Evolutionary conservation across 768 basidiomycete species (phyloP).

Genomic region (Trametes villosa): DNA sequence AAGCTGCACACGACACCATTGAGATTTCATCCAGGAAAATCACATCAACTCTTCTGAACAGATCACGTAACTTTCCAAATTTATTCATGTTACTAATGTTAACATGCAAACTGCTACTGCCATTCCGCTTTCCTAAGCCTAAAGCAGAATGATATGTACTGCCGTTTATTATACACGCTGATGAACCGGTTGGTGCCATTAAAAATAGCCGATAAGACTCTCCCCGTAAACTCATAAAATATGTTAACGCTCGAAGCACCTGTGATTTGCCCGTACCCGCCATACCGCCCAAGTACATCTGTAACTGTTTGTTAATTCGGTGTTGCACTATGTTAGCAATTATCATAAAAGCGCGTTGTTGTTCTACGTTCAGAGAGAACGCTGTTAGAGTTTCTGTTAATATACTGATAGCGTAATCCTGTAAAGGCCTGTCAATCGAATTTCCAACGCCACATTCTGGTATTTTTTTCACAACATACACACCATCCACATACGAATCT

Average conservation of each 20-base stretch:
- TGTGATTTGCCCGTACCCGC: background rate
- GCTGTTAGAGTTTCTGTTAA: background rate
- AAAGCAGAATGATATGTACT: background rate
- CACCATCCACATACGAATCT: no score
- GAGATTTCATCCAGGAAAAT: background rate
- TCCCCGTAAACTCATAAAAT: no score
- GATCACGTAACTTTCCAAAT: background rate
- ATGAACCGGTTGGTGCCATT: slow-evolving; percentile 24
- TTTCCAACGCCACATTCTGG: no score
- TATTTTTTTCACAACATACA: background rate
- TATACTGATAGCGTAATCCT: background rate
- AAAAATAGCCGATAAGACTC: slow-evolving; percentile 19
- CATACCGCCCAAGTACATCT: background rate
- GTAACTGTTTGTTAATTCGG: background rate
- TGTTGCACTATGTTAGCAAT: slow-evolving; percentile 18
- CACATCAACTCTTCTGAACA: background rate
- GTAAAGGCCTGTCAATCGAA: background rate
- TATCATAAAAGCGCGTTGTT: slow-evolving; percentile 24
- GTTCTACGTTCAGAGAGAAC: slow-evolving; percentile 26
- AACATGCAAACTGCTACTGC: background rate
- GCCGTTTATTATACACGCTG: background rate
- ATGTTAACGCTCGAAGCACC: no score
- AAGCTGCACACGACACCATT: background rate
- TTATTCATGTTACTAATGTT: background rate
- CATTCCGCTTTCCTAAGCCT: no score